A percentile compares a stretch with the other conserved stretches of the same genome.
phyloP scores from a whole-genome alignment of 2,329 filamentous ascomycete species.

The Cercospora canescens region DNA sequence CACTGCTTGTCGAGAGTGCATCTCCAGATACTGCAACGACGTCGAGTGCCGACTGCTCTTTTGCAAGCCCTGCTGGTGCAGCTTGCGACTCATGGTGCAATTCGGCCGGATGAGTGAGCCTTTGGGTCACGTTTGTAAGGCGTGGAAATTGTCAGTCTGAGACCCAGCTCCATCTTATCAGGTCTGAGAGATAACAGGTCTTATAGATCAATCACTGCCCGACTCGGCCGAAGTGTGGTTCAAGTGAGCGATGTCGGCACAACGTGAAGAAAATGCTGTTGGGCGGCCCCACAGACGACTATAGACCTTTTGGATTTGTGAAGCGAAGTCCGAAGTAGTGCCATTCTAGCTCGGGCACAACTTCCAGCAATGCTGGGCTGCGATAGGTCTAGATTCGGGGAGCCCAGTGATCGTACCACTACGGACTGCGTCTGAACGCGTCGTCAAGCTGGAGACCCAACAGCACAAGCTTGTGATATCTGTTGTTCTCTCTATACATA shows the following conservation, averaged over 20 bases:
- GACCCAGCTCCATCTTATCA: neutral
- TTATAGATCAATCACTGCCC: neutral
- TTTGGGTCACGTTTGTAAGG: neutral
- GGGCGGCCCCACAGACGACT: neutral
- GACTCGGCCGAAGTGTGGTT: neutral
- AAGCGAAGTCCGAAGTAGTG: neutral
- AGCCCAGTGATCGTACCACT: neutral
- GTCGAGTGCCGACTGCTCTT: neutral
- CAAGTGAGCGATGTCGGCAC: neutral
- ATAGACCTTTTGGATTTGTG: neutral
- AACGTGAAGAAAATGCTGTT: neutral
- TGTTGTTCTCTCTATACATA: too few species aligned
- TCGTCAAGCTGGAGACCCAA: neutral
- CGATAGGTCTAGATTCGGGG: neutral
- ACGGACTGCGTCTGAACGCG: neutral
- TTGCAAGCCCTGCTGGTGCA: neutral
- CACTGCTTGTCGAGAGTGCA: slow-evolving; percentile 7
- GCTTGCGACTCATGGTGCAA: neutral
- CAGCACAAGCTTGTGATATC: neutral
- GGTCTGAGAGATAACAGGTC: neutral
- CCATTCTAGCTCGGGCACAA: neutral
- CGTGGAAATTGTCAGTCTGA: neutral
- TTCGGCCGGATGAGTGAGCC: neutral
- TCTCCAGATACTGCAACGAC: slow-evolving; percentile 7
- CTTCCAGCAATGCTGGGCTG: neutral